These are phyloP conservation scores for Fusarium fracticaudum DNA, from an alignment of 2,329 filamentous ascomycete genomes.

Conservation along the genomic window DNA sequence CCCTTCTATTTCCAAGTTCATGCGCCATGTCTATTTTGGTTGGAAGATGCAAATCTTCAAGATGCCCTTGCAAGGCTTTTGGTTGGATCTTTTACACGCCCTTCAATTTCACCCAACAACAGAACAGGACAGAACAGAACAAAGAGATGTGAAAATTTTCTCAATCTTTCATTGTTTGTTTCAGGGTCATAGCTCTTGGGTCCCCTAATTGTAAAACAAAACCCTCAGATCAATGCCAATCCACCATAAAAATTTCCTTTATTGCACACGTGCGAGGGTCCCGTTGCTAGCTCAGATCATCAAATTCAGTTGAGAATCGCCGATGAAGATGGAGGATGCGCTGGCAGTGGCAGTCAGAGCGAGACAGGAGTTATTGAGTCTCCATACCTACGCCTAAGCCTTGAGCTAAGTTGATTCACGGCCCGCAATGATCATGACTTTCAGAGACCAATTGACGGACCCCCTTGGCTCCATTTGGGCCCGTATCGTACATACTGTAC, in stretches of 20 bases:
- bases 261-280: conserved; percentile 1
- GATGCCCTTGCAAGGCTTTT: conserved; percentile 4
- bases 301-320: conserved; percentile 28
- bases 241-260: conserved; percentile 27
- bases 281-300: conserved; percentile 30
- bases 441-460: conserved; percentile 4
- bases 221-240: background rate
- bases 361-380: conserved; percentile 6
- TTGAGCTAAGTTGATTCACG: conserved; percentile 2
- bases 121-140: background rate
- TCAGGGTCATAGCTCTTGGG: conserved; percentile 5
- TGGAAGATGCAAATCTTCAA: background rate
- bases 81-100: conserved; percentile 22
- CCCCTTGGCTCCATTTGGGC: background rate
- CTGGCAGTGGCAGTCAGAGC: conserved; percentile 22
- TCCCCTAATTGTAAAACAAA: conserved; percentile 4
- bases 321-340: conserved; percentile 28
- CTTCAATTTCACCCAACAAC: conserved; percentile 5
- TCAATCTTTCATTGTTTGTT: background rate
- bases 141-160: background rate
- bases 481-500: background rate
- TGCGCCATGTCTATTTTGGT: conserved; percentile 15
- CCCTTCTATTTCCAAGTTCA: background rate
- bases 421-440: conserved; percentile 26
- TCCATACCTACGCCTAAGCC: conserved; percentile 7